Base-by-base conservation (phyloP, 768 basidiomycete species). In the Lactarius psammicola region DNA sequence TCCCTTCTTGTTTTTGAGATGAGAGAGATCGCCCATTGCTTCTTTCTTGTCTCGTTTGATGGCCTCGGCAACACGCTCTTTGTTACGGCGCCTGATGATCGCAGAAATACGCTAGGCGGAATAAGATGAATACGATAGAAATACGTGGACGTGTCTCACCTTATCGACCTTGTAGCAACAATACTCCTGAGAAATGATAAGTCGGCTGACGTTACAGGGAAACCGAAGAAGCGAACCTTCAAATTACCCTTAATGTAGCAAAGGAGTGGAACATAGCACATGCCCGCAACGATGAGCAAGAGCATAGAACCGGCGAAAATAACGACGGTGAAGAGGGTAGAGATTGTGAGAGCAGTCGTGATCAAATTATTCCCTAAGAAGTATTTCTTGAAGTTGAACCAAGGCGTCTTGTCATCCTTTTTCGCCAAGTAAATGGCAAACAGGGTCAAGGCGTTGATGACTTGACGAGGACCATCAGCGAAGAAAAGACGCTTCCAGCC, bases 111-210 rank as follows among this genome's bases (percentile, higher is more conserved):
- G 94, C 92, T 94, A 67, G 38, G 53, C 26, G 61, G 56, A 23
- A 56, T 73, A 40, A 71, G 67, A 49, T 55, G 61, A 67, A 46
- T 34, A 42, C 40, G 26, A 60, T 20, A 68, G 63, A n/a, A 63
- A n/a, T 13, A 53, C 5, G 23, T 56, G n/a, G 13, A 31, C 15
- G 30, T 65, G 34, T 67, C 72, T 63, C 73, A 93, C 92, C 86
- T 98, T 98, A 80, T 99, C 96, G 58, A 98, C 94, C 77, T 98
- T 97, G 81, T 98, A 94, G 75, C 95, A 98, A 76, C 92, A 93
- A 78, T 97, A 98, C 82, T 99, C 96, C 89, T 93, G 69, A 17
- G 54, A 26, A 17, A 51, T 15, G 49, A 42, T 30, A 54, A 67
- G 49, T 65, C 42, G 70, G 65, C 33, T 64, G 56, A 36, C 60